Percentiles rank a stretch among this genome's conserved stretches.
Conservation (phyloP, 805 yeast genomes). For the Brettanomyces nanus region DNA sequence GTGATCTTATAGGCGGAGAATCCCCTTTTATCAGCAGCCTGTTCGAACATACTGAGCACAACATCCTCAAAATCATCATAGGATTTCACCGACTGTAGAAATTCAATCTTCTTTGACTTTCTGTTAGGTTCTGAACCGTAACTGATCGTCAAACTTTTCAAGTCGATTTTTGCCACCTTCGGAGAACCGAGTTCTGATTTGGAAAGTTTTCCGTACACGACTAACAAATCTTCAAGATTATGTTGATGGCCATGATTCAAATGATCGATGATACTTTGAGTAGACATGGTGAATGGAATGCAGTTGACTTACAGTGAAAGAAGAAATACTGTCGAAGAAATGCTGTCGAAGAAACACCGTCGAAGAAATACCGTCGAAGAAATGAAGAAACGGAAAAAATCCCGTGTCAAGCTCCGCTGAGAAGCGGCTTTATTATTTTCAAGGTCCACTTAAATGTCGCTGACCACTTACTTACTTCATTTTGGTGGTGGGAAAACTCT, state of each 20-base stretch:
- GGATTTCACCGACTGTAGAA: constrained; percentile 42
- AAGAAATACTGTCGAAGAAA: too few species aligned
- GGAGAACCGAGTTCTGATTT: constrained; percentile 22
- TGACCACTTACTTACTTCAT: too few species aligned
- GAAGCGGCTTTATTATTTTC: too few species aligned
- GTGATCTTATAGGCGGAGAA: constrained; percentile 36
- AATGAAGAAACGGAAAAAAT: too few species aligned
- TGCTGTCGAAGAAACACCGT: too few species aligned
- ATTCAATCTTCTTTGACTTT: constrained; percentile 27
- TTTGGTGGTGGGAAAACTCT: too few species aligned
- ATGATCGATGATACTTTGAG: constrained; percentile 50
- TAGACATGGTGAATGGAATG: background rate
- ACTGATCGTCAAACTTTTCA: constrained; percentile 35
- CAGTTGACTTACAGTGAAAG: too few species aligned
- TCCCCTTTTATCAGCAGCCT: constrained; percentile 57
- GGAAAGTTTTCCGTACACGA: constrained; percentile 38
- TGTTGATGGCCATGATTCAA: constrained; percentile 75
- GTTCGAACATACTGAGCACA: constrained; percentile 67
- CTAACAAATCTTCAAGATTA: constrained; percentile 66
- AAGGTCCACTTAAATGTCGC: too few species aligned
- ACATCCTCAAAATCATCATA: constrained; percentile 40
- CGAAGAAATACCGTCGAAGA: too few species aligned
- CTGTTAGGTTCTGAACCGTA: constrained; percentile 18
- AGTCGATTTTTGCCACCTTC: constrained; percentile 38
- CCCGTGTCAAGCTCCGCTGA: too few species aligned